Evolutionary conservation across 208 protist species (phyloP).

Genomic region (Acanthamoeba lenticulata): DNA sequence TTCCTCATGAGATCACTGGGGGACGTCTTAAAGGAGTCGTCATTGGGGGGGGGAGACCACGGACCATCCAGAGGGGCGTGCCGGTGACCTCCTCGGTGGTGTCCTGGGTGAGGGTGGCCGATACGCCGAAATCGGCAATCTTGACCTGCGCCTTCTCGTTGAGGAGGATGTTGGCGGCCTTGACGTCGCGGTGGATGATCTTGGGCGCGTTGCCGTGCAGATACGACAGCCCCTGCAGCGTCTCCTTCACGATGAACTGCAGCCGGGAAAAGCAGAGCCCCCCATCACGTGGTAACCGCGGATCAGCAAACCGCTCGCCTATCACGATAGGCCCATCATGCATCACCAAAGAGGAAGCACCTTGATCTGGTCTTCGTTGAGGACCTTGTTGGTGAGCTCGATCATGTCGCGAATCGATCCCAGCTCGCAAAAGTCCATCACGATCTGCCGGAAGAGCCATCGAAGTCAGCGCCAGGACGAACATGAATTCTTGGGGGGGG

Average conservation of each 20-base stretch:
- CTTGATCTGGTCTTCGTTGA: conserved; percentile 15
- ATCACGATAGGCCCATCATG: no score
- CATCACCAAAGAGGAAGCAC: no score
- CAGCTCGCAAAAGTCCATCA: conserved; percentile 20
- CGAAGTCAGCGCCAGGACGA: not conserved
- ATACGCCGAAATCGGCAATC: conserved; percentile 46
- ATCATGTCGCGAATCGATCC: conserved; percentile 40
- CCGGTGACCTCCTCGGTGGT: not conserved
- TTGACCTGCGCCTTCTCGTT: not conserved
- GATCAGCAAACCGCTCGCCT: no score
- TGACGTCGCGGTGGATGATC: conserved; percentile 45
- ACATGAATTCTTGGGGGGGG: not conserved
- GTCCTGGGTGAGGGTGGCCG: conserved; percentile 10
- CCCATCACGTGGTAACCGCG: no score
- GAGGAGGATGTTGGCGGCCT: conserved; percentile 36
- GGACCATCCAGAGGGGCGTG: conserved; percentile 52
- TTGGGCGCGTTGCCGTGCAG: conserved; percentile 39
- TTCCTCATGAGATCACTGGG: not conserved
- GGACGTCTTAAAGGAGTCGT: not conserved
- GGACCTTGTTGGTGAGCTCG: not conserved
- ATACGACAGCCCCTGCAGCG: conserved; percentile 9
- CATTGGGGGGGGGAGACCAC: not conserved
- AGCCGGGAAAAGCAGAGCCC: no score
- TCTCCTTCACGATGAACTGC: conserved; percentile 28
- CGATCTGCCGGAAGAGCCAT: not conserved